Evolutionary conservation across 1,139 yeast species (phyloP).

Genomic region (Pichia sp.): DNA sequence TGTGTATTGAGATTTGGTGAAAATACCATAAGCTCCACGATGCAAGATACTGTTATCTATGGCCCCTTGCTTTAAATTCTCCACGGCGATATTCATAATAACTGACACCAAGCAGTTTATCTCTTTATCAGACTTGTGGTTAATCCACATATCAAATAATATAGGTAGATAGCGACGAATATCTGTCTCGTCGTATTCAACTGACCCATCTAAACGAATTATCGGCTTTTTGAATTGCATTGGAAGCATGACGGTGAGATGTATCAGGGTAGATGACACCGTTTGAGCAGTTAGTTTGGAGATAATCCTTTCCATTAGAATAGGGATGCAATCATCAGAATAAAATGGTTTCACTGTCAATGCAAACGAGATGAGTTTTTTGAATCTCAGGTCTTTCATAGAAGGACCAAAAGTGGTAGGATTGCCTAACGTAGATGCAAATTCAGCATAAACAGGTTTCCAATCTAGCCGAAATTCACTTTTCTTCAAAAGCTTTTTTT

Average conservation of each 20-base stretch:
- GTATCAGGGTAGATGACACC: slow-evolving; percentile 54
- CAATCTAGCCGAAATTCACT: slow-evolving; percentile 50
- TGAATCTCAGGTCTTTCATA: slow-evolving; percentile 35
- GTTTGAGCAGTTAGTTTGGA: slow-evolving; percentile 52
- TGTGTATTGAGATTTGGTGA: slow-evolving; percentile 61
- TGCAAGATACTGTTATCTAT: slow-evolving; percentile 32
- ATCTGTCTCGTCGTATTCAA: slow-evolving; percentile 38
- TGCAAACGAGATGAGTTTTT: slow-evolving; percentile 37
- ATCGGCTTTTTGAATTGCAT: slow-evolving; percentile 25
- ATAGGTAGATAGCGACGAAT: slow-evolving; percentile 58
- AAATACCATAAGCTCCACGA: slow-evolving; percentile 54
- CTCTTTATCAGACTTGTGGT: slow-evolving; percentile 52
- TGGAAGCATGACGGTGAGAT: slow-evolving; percentile 56
- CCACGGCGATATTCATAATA: slow-evolving; percentile 59
- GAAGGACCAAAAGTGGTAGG: slow-evolving; percentile 41
- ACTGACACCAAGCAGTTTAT: slow-evolving; percentile 68
- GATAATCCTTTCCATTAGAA: slow-evolving; percentile 35
- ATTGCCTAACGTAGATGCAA: slow-evolving; percentile 46
- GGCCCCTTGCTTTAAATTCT: slow-evolving; percentile 38
- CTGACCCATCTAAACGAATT: slow-evolving; percentile 17
- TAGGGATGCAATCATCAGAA: slow-evolving; percentile 29
- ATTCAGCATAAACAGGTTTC: slow-evolving; percentile 42
- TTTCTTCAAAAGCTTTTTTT: slow-evolving; percentile 40
- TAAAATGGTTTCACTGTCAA: slow-evolving; percentile 39
- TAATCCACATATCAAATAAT: slow-evolving; percentile 73